Percentiles rank a stretch among this genome's conserved stretches.
Conservation (phyloP, 768 basidiomycete genomes). For the Tephrocybe rancida region DNA sequence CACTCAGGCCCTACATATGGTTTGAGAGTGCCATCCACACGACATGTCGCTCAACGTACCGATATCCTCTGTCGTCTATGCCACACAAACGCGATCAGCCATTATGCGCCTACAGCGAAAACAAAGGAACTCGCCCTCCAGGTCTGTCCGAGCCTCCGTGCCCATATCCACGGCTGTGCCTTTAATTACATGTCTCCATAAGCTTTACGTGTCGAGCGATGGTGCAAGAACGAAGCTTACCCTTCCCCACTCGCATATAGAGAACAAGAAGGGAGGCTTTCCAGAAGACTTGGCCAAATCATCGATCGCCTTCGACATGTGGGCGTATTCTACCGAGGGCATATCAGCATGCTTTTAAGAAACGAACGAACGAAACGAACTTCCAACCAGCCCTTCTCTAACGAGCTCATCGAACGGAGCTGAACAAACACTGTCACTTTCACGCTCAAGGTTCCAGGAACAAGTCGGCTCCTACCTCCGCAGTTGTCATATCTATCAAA, state of each 20-base stretch:
- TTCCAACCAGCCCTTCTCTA: constrained; percentile 55
- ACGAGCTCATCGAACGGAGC: constrained; percentile 62
- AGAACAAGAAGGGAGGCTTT: constrained; percentile 57
- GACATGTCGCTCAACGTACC: constrained; percentile 10
- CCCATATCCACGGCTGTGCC: constrained; percentile 59
- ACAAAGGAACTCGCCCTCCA: constrained; percentile 51
- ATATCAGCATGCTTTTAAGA: too few relatives aligned
- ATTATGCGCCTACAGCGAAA: neutral
- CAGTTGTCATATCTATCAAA: constrained; percentile 55
- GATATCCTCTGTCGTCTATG: constrained; percentile 59
- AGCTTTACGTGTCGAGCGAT: neutral
- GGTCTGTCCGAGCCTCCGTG: constrained; percentile 55
- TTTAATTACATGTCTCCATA: constrained; percentile 17
- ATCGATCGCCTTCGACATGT: constrained; percentile 62
- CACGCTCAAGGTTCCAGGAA: neutral
- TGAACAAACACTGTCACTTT: constrained; percentile 18
- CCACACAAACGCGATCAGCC: neutral
- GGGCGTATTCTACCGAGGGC: constrained; percentile 39
- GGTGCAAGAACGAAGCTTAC: constrained; percentile 32
- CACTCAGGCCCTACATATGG: constrained; percentile 37
- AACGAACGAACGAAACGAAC: constrained; percentile 32
- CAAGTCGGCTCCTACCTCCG: constrained; percentile 34
- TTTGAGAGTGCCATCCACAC: neutral
- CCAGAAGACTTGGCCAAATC: constrained; percentile 48
- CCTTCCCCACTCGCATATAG: constrained; percentile 70